Evolutionary conservation across 305 asterid genomes (phyloP).

Genomic region (Nicotiana rustica): DNA sequence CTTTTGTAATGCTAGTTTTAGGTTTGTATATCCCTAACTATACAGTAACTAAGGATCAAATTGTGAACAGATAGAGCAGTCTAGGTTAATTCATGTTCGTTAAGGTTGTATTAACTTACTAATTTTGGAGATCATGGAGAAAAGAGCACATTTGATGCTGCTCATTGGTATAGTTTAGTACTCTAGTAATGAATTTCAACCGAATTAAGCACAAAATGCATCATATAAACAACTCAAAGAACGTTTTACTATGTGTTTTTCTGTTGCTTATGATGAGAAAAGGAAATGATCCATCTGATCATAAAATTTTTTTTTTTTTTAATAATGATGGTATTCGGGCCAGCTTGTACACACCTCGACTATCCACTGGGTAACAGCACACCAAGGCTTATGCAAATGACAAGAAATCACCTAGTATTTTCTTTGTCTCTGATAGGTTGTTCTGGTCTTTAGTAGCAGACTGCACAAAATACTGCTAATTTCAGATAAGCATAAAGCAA

Average conservation of each 20-base stretch:
- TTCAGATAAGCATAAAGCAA: conserved; percentile 4
- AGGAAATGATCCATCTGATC: conserved; percentile 6
- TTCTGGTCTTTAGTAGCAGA: not conserved
- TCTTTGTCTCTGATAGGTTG: not conserved
- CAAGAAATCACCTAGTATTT: no score
- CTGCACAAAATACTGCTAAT: not conserved
- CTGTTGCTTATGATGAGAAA: not conserved
- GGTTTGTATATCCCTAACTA: not conserved
- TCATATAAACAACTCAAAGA: not conserved
- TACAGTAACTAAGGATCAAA: not conserved
- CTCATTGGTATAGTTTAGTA: not conserved
- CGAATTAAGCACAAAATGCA: conserved; percentile 16
- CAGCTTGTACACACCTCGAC: not conserved
- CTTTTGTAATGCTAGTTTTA: not conserved
- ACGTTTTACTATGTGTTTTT: not conserved
- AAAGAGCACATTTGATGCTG: not conserved
- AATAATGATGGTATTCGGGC: not conserved
- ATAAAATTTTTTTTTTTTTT: not conserved
- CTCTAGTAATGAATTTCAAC: not conserved
- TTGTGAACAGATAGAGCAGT: not conserved
- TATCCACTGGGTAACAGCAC: not conserved
- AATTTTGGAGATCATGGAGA: conserved; percentile 16
- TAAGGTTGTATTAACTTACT: not conserved
- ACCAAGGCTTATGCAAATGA: no score
- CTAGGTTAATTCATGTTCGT: not conserved